Evolutionary conservation across 805 yeast genomes (phyloP).

Genomic region (Pichia rugopelliculosa): DNA sequence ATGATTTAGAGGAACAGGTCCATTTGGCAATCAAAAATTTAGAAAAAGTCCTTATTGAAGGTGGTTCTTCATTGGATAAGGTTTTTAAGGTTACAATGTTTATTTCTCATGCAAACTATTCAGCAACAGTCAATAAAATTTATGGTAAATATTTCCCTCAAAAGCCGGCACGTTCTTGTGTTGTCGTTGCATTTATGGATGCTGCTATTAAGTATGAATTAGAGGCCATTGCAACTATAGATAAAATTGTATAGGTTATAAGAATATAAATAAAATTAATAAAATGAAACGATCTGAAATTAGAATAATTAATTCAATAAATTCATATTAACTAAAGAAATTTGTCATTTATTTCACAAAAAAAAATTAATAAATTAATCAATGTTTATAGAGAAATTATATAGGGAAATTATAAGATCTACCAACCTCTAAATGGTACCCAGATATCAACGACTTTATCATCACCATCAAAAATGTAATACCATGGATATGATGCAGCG

Average conservation of each 20-base stretch:
- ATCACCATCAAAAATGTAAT: conserved; percentile 42
- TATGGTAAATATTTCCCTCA: conserved; percentile 39
- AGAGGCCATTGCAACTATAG: conserved; percentile 32
- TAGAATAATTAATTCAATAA: too few species aligned
- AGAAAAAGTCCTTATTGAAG: conserved; percentile 31
- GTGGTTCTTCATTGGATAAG: conserved; percentile 39
- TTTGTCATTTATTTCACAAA: too few species aligned
- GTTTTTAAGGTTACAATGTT: conserved; percentile 43
- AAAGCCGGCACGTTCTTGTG: conserved; percentile 42
- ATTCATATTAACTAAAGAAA: too few species aligned
- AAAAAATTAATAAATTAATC: too few species aligned
- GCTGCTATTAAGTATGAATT: conserved; percentile 41
- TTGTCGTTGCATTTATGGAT: conserved; percentile 33
- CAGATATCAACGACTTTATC: conserved; percentile 28
- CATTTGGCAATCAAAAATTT: conserved; percentile 37
- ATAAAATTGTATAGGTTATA: too few species aligned
- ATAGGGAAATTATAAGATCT: conserved; percentile 15
- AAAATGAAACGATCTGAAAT: too few species aligned
- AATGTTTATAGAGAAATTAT: neutral
- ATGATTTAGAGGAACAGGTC: conserved; percentile 37
- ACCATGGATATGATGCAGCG: conserved; percentile 53
- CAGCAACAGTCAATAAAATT: conserved; percentile 36
- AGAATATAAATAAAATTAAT: neutral
- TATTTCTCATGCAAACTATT: conserved; percentile 35
- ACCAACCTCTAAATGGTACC: conserved; percentile 21